phyloP scores from a whole-genome alignment of 202 grass and related monocot species.

The Dendrocalamus latiflorus region DNA sequence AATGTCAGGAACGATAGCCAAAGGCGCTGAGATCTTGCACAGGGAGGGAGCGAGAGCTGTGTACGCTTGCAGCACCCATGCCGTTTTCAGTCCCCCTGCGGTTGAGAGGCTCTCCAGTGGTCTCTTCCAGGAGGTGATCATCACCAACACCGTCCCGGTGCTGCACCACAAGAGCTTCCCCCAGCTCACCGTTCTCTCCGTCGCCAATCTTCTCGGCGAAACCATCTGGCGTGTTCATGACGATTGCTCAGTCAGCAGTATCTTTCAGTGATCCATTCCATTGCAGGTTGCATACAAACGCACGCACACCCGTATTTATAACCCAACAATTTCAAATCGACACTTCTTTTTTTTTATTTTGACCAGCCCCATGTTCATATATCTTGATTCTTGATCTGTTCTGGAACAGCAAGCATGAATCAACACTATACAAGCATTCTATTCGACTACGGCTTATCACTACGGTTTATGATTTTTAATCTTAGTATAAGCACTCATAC shows the following conservation, averaged over 20 bases:
- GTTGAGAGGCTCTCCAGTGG: conserved; percentile 77
- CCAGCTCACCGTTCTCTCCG: conserved; percentile 79
- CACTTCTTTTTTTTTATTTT: too few relatives aligned
- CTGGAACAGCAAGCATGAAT: too few relatives aligned
- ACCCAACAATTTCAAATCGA: too few relatives aligned
- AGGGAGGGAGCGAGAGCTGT: conserved; percentile 63
- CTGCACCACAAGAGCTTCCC: conserved; percentile 52
- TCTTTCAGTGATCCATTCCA: conserved; percentile 54
- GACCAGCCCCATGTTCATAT: too few relatives aligned
- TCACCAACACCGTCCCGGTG: conserved; percentile 79
- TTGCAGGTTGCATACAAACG: neutral
- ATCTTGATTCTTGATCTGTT: too few relatives aligned
- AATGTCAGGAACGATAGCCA: conserved; percentile 24
- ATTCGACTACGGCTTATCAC: too few relatives aligned
- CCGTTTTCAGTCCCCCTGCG: conserved; percentile 76
- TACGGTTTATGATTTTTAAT: too few relatives aligned
- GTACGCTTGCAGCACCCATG: conserved; percentile 76
- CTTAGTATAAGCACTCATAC: too few relatives aligned
- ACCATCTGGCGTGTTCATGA: conserved; percentile 89
- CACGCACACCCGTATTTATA: too few relatives aligned
- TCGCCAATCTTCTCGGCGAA: conserved; percentile 79
- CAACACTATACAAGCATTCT: too few relatives aligned
- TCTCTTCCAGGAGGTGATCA: conserved; percentile 86
- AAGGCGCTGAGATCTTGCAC: conserved; percentile 72
- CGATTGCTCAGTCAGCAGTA: conserved; percentile 73